Base-by-base conservation (phyloP, 345 rosid species). In the Eutrema heterophyllum region DNA sequence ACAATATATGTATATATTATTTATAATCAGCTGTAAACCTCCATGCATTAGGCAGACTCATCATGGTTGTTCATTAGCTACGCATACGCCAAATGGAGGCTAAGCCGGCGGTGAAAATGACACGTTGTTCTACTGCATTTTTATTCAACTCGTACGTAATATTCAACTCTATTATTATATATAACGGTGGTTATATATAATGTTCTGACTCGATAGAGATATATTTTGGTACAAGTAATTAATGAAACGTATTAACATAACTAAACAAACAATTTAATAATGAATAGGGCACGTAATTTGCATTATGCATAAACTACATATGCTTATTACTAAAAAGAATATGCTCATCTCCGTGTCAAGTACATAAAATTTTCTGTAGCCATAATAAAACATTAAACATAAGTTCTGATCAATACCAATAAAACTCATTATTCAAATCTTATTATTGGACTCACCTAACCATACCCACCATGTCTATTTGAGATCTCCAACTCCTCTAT, bases 61-160 rank as follows among this genome's bases (percentile, higher is more conserved):
- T 45, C 45, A 52, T 32, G 63, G 51, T 49, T 71, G 68, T 27
- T 61, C 64, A 53, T 44, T 54, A 51, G 63, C 63, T 44, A 27
- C 27, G 4, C 4, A 11, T 10, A 51, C 33, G 29, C 30, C 10
- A 54, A 24, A 45, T 65, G 16, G 51, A 66, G 27, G 52, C 43
- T 39, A 67, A 65, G 67, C 72, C 52, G 58, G 44, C 59, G 59
- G 27, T 56, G 59, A 66, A 66, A 73, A 30, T 39, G 72, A 73
- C 67, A 73, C 65, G 65, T 64, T 40, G 29, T 51, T 51, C 39
- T 29, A 11, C 21, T 29, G 1, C 14, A 52, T 32, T 24, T 50
- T 35, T 64, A 55, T 64, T 55, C 54, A 55, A 44, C 40, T 54
- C 56, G 21, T 64, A 72, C 49, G 54, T 13, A 26, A 16, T 21